These are phyloP conservation scores for Calocybe cyanea DNA, from an alignment of 768 basidiomycete genomes.

Conservation along the genomic window DNA sequence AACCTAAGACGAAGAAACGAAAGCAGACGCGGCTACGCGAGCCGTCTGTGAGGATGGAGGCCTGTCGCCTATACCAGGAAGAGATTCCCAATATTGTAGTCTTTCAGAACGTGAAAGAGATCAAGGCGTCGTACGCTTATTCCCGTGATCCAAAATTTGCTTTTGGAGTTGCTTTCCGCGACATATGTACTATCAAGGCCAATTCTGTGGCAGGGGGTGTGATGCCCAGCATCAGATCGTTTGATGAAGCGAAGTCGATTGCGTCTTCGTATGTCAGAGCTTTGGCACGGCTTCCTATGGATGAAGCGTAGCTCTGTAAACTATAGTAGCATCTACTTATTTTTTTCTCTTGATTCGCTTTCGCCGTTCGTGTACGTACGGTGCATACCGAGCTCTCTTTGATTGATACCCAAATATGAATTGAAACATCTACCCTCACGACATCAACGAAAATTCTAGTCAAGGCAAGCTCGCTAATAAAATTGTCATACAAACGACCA, in stretches of 20 bases:
- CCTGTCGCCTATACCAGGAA: slow-evolving; percentile 24
- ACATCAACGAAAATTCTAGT: too few relatives aligned
- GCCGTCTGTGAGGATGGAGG: slow-evolving; percentile 21
- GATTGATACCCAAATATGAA: too few relatives aligned
- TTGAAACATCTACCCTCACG: too few relatives aligned
- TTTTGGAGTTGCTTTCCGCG: slow-evolving; percentile 50
- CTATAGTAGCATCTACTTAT: neutral
- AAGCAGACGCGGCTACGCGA: slow-evolving; percentile 17
- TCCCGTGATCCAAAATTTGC: slow-evolving; percentile 32
- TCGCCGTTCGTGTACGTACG: too few relatives aligned
- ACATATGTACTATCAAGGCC: slow-evolving; percentile 56
- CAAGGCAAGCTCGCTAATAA: too few relatives aligned
- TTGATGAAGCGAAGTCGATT: slow-evolving; percentile 38
- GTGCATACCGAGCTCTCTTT: too few relatives aligned
- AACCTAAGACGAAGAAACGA: slow-evolving; percentile 11
- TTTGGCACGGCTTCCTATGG: slow-evolving; percentile 11
- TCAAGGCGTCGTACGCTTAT: slow-evolving; percentile 62
- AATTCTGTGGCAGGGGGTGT: slow-evolving; percentile 29
- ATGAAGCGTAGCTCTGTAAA: neutral
- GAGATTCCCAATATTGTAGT: slow-evolving; percentile 23
- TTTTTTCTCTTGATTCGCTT: neutral
- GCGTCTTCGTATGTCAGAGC: slow-evolving; percentile 25
- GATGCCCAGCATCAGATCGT: slow-evolving; percentile 28
- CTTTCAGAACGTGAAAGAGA: slow-evolving; percentile 31
- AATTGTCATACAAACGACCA: too few relatives aligned